Conservation (phyloP, 306 rosid genomes). For the Boehmeria nivea region DNA sequence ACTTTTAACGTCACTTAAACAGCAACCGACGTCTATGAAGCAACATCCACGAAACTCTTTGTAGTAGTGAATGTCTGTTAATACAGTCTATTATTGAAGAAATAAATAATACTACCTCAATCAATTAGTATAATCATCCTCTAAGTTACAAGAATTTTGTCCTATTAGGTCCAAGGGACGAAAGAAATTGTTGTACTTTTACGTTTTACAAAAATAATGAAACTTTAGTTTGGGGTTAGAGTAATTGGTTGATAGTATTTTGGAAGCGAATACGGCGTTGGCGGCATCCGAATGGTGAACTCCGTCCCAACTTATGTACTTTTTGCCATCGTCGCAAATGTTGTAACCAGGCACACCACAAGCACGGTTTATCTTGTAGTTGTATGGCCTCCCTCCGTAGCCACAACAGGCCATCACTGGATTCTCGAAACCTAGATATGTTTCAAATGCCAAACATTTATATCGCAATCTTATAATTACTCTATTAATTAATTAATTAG, state of each 20-base stretch:
- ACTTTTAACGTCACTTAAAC: too few species aligned
- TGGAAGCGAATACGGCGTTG: constrained; percentile 24
- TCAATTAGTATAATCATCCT: too few species aligned
- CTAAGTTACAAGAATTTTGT: too few species aligned
- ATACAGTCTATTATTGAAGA: too few species aligned
- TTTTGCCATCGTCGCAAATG: constrained; percentile 20
- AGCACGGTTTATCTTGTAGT: constrained; percentile 16
- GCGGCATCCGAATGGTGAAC: constrained; percentile 31
- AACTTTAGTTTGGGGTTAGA: constrained; percentile 21
- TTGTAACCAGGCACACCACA: constrained; percentile 22
- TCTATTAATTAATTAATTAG: too few species aligned
- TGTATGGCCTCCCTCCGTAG: constrained; percentile 30
- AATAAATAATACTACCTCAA: too few species aligned
- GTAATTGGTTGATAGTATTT: constrained; percentile 25
- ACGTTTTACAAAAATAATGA: constrained; percentile 16
- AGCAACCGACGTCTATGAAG: too few species aligned
- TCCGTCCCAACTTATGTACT: constrained; percentile 31
- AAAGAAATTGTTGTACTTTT: background rate
- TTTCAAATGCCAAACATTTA: background rate
- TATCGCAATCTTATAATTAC: too few species aligned
- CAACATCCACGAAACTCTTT: too few species aligned
- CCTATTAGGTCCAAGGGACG: too few species aligned
- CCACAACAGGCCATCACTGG: constrained; percentile 30
- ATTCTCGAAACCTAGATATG: constrained; percentile 20
- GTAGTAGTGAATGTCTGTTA: too few species aligned